A percentile compares a stretch with the other conserved stretches of the same genome.
Conservation (phyloP, 768 basidiomycete species). For the Baorangia bicolor region DNA sequence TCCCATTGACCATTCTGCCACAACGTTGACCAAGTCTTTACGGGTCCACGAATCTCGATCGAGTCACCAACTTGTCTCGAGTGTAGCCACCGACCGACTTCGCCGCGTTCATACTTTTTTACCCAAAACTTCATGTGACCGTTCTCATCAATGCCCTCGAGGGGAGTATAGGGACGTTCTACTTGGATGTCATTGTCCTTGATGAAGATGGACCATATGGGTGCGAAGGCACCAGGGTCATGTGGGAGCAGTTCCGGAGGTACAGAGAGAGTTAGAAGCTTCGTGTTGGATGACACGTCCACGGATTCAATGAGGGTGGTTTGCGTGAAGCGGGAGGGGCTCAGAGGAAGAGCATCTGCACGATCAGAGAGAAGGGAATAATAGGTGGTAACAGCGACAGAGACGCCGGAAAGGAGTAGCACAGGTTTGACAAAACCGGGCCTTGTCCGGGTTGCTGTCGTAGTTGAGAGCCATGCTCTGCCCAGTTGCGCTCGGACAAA, state of each 20-base stretch:
- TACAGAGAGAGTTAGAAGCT: conserved; percentile 60
- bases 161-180: conserved; percentile 81
- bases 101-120: conserved; percentile 73
- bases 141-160: conserved; percentile 64
- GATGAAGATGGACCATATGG: conserved; percentile 78
- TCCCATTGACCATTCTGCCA: conserved; percentile 66
- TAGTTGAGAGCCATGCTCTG: not conserved
- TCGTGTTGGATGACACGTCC: conserved; percentile 54
- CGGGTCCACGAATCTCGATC: conserved; percentile 76
- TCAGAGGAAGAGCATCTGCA: conserved; percentile 46
- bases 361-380: conserved; percentile 51
- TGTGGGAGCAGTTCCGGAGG: conserved; percentile 42
- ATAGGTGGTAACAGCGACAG: conserved; percentile 45
- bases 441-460: not conserved
- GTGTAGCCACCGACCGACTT: conserved; percentile 83
- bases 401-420: conserved; percentile 38
- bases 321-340: conserved; percentile 53
- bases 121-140: conserved; percentile 79
- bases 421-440: conserved; percentile 6
- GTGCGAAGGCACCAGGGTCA: conserved; percentile 20
- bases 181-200: conserved; percentile 90
- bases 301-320: conserved; percentile 56
- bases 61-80: conserved; percentile 62
- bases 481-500: not conserved
- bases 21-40: conserved; percentile 55